Evolutionary conservation across 345 rosid species (phyloP).

Genomic region (Eucalyptus sp.): DNA sequence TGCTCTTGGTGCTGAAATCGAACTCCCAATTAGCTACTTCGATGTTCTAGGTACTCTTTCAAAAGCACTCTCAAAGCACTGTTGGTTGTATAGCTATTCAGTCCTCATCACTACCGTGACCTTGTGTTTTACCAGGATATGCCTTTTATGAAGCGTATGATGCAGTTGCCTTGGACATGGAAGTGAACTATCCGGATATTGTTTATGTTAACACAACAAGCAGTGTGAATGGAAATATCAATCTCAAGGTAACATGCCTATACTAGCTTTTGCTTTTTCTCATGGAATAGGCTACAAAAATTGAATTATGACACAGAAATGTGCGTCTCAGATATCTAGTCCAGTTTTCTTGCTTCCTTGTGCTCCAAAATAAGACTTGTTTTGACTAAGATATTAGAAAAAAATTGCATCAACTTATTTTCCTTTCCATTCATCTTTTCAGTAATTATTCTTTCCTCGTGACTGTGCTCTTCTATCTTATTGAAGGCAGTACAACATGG

Average conservation of each 20-base stretch:
- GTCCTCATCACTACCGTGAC: background rate
- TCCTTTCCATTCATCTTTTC: background rate
- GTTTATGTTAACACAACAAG: conserved; percentile 27
- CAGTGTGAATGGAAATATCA: conserved; percentile 25
- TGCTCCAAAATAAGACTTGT: background rate
- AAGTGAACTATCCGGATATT: conserved; percentile 66
- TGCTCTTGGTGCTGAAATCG: conserved; percentile 65
- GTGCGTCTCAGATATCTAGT: background rate
- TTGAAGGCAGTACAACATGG: conserved; percentile 62
- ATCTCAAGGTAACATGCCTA: conserved; percentile 47
- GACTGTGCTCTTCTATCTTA: conserved; percentile 2
- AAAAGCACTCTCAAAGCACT: background rate
- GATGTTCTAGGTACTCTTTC: conserved; percentile 53
- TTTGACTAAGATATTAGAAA: background rate
- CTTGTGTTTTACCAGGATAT: conserved; percentile 34
- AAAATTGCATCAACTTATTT: background rate
- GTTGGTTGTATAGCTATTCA: background rate
- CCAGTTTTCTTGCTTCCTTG: background rate
- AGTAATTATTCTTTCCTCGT: background rate
- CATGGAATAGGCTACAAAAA: background rate
- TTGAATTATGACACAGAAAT: background rate
- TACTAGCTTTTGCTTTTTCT: background rate
- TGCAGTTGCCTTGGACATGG: conserved; percentile 33
- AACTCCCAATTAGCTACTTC: conserved; percentile 54
- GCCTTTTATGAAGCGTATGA: conserved; percentile 68